These are phyloP conservation scores for Ascochyta fabae DNA, from an alignment of 2,329 filamentous ascomycete genomes.

Conservation along the genomic window DNA sequence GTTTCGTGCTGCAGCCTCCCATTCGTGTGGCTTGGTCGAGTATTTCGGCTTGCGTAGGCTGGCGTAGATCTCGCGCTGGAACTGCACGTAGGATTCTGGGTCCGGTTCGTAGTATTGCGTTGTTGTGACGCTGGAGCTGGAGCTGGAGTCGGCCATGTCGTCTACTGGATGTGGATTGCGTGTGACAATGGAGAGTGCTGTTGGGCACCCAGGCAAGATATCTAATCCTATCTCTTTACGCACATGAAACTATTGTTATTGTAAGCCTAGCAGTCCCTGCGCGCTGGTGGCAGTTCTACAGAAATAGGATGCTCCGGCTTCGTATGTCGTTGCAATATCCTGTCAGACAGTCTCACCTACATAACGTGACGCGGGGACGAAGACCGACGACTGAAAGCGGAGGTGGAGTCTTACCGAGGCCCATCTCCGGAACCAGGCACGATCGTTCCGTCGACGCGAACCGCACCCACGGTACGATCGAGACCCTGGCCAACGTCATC, in stretches of 20 bases:
- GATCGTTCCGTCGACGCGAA: neutral
- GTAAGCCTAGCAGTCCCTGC: no score
- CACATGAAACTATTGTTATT: no score
- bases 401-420: constrained; percentile 9
- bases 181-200: neutral
- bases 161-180: no score
- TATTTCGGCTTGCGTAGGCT: constrained; percentile 47
- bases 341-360: no score
- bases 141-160: neutral
- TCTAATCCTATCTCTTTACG: neutral
- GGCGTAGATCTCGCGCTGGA: constrained; percentile 49
- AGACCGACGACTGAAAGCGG: neutral
- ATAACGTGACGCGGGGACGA: no score
- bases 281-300: no score
- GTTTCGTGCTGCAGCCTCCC: constrained; percentile 46
- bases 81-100: constrained; percentile 41
- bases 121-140: constrained; percentile 1
- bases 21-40: constrained; percentile 51
- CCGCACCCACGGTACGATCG: neutral
- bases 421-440: neutral
- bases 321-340: no score
- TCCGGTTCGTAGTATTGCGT: constrained; percentile 42
- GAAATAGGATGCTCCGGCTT: no score
- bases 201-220: neutral
- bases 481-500: neutral